phyloP scores from a whole-genome alignment of 768 basidiomycete species.

The Rhizopogon sp. region DNA sequence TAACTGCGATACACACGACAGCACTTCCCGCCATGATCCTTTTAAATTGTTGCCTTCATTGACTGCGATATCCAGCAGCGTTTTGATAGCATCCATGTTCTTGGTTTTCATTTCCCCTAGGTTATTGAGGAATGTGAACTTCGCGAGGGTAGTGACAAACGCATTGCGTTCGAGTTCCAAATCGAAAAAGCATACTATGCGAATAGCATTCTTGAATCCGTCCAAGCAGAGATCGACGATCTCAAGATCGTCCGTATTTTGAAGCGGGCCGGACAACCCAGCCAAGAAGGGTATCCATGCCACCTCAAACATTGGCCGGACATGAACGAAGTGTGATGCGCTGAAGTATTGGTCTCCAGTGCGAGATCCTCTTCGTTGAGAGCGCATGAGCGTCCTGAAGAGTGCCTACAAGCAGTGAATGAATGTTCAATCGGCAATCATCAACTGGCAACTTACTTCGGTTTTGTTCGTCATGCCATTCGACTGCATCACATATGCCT shows the following conservation, averaged over 20 bases:
- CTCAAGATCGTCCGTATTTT: conserved; percentile 93
- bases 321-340: conserved; percentile 94
- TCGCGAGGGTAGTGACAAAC: conserved; percentile 92
- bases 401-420: conserved; percentile 53
- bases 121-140: conserved; percentile 98
- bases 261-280: conserved; percentile 88
- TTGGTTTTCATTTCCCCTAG: conserved; percentile 98
- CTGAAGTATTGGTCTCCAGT: conserved; percentile 88
- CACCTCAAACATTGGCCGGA: conserved; percentile 98
- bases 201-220: conserved; percentile 96
- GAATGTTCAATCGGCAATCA: conserved; percentile 3
- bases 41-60: conserved; percentile 97
- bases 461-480: conserved; percentile 97
- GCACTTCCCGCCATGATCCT: conserved; percentile 92
- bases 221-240: conserved; percentile 89
- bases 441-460: conserved; percentile 52
- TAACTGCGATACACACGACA: conserved; percentile 96
- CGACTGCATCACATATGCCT: conserved; percentile 92
- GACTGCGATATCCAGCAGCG: conserved; percentile 89
- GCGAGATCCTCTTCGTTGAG: conserved; percentile 82
- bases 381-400: conserved; percentile 87
- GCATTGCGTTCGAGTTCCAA: conserved; percentile 97
- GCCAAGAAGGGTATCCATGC: conserved; percentile 99
- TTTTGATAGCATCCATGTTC: conserved; percentile 99
- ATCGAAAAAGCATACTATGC: conserved; percentile 95